Evolutionary conservation across 768 basidiomycete species (phyloP).

Genomic region (Sporobolomyces roseus): DNA sequence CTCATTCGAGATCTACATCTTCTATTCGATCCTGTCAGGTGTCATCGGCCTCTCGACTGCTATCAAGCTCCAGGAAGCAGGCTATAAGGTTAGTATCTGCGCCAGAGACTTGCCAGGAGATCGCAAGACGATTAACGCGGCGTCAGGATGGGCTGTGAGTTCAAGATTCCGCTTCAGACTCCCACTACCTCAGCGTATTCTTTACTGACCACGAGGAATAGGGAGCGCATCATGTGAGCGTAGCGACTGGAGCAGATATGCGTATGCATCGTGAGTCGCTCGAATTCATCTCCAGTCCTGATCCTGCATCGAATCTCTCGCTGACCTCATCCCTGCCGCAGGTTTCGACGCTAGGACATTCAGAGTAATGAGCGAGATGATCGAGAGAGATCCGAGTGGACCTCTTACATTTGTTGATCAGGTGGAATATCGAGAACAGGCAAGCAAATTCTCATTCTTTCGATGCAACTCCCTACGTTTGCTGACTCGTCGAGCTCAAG

Average conservation of each 20-base stretch:
- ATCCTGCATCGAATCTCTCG: too few relatives aligned
- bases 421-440: constrained; percentile 30
- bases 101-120: constrained; percentile 71
- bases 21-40: constrained; percentile 52
- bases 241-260: constrained; percentile 54
- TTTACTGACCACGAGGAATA: constrained; percentile 44
- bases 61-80: constrained; percentile 62
- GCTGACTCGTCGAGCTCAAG: background rate
- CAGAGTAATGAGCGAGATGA: constrained; percentile 65
- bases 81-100: constrained; percentile 65
- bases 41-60: constrained; percentile 76
- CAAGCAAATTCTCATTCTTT: background rate
- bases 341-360: constrained; percentile 71
- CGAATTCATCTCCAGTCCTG: background rate
- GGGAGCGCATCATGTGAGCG: constrained; percentile 77
- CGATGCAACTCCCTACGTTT: background rate
- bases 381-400: constrained; percentile 2
- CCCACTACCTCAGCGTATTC: background rate
- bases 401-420: constrained; percentile 20
- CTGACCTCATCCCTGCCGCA: constrained; percentile 44
- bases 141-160: constrained; percentile 76
- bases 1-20: constrained; percentile 7
- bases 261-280: constrained; percentile 58
- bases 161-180: background rate
- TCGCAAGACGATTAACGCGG: constrained; percentile 67